Evolutionary conservation across 2,329 filamentous ascomycete genomes (phyloP).

Genomic region (Fusarium beomiforme): DNA sequence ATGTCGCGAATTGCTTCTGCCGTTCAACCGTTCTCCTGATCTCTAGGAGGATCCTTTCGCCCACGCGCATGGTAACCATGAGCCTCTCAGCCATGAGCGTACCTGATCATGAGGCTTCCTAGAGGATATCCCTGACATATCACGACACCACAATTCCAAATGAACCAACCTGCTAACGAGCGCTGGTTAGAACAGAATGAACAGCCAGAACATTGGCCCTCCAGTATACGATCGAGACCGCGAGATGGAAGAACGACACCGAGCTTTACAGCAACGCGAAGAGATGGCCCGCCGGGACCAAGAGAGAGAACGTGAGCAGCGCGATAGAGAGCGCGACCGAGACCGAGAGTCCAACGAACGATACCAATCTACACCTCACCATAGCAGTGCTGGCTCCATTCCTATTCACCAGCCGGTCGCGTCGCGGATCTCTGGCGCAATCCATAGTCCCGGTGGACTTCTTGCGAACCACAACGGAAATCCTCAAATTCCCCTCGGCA

Average conservation of each 20-base stretch:
- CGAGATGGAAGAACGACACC: constrained; percentile 60
- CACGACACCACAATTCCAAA: background rate
- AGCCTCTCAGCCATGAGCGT: background rate
- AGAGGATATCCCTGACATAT: background rate
- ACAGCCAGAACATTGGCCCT: constrained; percentile 56
- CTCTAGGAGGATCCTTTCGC: constrained; percentile 26
- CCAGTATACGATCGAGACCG: constrained; percentile 60
- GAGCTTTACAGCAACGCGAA: constrained; percentile 58
- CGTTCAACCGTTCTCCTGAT: constrained; percentile 38
- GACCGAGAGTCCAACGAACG: constrained; percentile 75
- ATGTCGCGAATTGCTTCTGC: constrained; percentile 40
- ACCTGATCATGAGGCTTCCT: background rate
- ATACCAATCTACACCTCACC: constrained; percentile 76
- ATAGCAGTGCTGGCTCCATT: constrained; percentile 87
- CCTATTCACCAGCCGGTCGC: constrained; percentile 96
- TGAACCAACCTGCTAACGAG: constrained; percentile 23
- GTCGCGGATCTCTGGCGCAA: constrained; percentile 79
- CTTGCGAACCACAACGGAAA: constrained; percentile 77
- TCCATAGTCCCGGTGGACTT: constrained; percentile 91
- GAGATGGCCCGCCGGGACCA: constrained; percentile 57
- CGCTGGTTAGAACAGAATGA: constrained; percentile 52
- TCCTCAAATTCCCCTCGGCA: constrained; percentile 62
- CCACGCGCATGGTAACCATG: constrained; percentile 3
- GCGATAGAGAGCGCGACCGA: constrained; percentile 62
- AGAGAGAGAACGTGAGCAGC: constrained; percentile 63